Evolutionary conservation across 331 rosid genomes (phyloP), one percentile per base, ranked within the genome.

Genomic region (Malus hybrid): DNA sequence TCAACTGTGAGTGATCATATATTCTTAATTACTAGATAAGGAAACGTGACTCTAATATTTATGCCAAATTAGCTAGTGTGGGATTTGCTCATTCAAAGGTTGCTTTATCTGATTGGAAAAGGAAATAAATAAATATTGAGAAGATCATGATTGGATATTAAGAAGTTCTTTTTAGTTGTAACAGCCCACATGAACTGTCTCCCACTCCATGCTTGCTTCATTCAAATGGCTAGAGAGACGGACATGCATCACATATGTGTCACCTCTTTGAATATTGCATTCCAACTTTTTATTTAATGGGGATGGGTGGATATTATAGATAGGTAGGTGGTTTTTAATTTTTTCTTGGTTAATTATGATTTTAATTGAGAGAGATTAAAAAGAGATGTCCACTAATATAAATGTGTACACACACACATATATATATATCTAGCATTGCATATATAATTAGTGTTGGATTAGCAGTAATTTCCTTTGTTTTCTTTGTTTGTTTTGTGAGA

Each of bases 171-270:
- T 18, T 16, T 52, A 52, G 57, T 52, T 52, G 57, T 52, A 52
- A 16, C 57, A 59, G 31, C 83, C 84, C 96, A 83, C 97, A 82
- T 88, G 94, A 86, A 82, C 87, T 88, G 96, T 87, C 94, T 83
- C 93, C 94, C 93, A 87, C 92, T 85, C 78, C 79, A 73, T 78
- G 80, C 83, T 75, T 69, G 67, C 85, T 80, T 70, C 82, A 83
- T 80, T 84, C 70, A 74, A 80, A 70, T 76, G 72, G 81, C 74
- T 74, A 83, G 80, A 86, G 85, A 87, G 85, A 86, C 83, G 87
- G 94, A 90, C 91, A 82, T 83, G 89, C 69, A 73, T 88, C 91
- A 84, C 81, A 81, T 80, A 69, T 36, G 48, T 52, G 18, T 18
- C 60, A 50, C 55, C 46, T 5, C 6, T 31, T 31, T 87, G 88